Conservation (phyloP, 352 stramenopile genomes). For the Thalassiosira mediterranea region DNA sequence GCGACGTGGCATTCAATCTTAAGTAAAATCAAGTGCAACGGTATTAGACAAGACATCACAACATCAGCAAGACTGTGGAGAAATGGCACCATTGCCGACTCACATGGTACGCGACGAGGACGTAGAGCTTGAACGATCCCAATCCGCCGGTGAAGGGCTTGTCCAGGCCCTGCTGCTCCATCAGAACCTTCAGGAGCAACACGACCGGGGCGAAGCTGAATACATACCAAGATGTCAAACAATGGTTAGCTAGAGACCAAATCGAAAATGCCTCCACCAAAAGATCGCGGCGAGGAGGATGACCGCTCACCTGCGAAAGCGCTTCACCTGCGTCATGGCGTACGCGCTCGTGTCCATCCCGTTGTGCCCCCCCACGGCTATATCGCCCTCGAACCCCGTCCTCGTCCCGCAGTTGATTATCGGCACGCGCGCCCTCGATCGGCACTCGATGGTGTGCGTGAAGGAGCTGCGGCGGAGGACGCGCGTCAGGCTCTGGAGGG, state of each 20-base stretch:
- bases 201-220: slow-evolving; percentile 73
- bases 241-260: background rate
- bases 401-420: slow-evolving; percentile 74
- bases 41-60: no score
- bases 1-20: slow-evolving; percentile 65
- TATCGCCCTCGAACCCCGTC: slow-evolving; percentile 76
- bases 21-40: no score
- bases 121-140: slow-evolving; percentile 81
- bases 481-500: slow-evolving; percentile 43
- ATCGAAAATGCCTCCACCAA: no score
- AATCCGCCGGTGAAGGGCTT: slow-evolving; percentile 82
- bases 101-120: slow-evolving; percentile 75
- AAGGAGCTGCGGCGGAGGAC: slow-evolving; percentile 42
- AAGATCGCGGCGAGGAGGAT: background rate
- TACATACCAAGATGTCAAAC: background rate
- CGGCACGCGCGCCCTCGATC: slow-evolving; percentile 57
- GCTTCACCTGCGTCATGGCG: slow-evolving; percentile 53
- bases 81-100: slow-evolving; percentile 50
- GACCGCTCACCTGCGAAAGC: slow-evolving; percentile 64
- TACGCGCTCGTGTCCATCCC: slow-evolving; percentile 72
- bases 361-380: slow-evolving; percentile 76
- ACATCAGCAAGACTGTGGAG: no score
- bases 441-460: slow-evolving; percentile 53
- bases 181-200: slow-evolving; percentile 75
- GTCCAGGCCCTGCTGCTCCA: slow-evolving; percentile 74